A percentile compares a stretch with the other conserved stretches of the same genome.
Conservation (phyloP, 345 rosid genomes). For the Firmiana major region DNA sequence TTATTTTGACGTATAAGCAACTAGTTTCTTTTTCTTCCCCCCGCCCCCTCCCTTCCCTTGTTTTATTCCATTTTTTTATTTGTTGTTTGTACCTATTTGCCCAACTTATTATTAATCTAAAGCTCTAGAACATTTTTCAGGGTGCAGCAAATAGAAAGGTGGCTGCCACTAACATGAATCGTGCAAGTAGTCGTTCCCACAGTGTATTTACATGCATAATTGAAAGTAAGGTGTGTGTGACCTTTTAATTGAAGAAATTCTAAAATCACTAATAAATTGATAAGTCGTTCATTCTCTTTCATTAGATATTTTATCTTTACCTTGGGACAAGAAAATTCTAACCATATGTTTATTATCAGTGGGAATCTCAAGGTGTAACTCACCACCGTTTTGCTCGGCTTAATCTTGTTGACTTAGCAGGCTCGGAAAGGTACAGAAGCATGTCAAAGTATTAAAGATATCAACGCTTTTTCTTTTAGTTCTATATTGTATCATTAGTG, state of each 20-base stretch:
- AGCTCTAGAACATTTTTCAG: conserved; percentile 34
- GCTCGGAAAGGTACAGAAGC: conserved; percentile 81
- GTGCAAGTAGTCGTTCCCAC: conserved; percentile 97
- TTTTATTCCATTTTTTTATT: background rate
- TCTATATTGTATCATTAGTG: conserved; percentile 12
- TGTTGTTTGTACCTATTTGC: background rate
- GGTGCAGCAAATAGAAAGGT: conserved; percentile 98
- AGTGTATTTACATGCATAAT: conserved; percentile 95
- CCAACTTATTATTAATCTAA: background rate
- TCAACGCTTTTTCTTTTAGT: background rate
- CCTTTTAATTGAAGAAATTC: background rate
- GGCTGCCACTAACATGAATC: conserved; percentile 98
- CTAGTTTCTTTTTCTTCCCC: background rate
- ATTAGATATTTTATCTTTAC: background rate
- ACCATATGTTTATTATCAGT: conserved; percentile 39
- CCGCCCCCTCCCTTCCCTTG: background rate
- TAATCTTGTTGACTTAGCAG: conserved; percentile 97
- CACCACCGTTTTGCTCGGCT: conserved; percentile 97
- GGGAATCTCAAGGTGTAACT: conserved; percentile 95
- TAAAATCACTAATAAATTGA: background rate
- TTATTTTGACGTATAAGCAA: background rate
- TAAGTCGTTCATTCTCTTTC: background rate
- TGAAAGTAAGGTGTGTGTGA: conserved; percentile 72
- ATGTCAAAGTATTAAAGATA: background rate
- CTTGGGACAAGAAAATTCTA: conserved; percentile 9